Base-by-base conservation (phyloP, 2,329 filamentous ascomycete genomes). In the Gnomoniopsis smithogilvyi region DNA sequence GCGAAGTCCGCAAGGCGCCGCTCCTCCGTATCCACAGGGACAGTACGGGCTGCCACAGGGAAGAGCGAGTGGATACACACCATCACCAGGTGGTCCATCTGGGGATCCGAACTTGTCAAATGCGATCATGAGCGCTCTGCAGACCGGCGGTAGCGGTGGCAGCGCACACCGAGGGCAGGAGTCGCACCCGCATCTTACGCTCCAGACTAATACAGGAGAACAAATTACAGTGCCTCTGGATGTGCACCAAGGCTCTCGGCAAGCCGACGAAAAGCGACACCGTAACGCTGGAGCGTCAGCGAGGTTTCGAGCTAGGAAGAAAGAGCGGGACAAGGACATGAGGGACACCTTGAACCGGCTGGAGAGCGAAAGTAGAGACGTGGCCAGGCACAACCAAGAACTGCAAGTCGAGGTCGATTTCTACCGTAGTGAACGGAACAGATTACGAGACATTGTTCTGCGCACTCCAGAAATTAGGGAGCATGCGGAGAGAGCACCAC, bases 241-340 rank as follows among this genome's bases (percentile, higher is more conserved):
- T 69, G 86, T 90, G 47, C 89, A 91, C 65, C 89, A 91, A 66
- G 92, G 89, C 14, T 96, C 92, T 14, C 88, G 87, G 65, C 86
- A 91, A 66, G 90, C 91, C 43, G 90, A 95, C 67, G 91, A 96
- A 72, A 96, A 95, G 74, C 82, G 92, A 58, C 88, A 89, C 71
- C 84, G 91, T 54, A 96, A 96, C 68, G 92, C 92, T 45, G 90
- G 90, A 51, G 92, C 92, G 6, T 96, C 91, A 58, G 91, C 91
- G 51, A 83, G 92, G 60, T 95, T 96, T 64, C 84, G 92, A 57
- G 85, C 87, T 68, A 83, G 92, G 61, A 87, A 92, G 68, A 96
- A 96, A 74, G 90, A 92, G 68, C 88, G 89, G 70, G 90, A 94
- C 70, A 84, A 84, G 66, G 88, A 92, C 70, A 88, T 88, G 59